phyloP scores from a whole-genome alignment of 2,329 filamentous ascomycete species.

The Acephala macrosclerotiorum region DNA sequence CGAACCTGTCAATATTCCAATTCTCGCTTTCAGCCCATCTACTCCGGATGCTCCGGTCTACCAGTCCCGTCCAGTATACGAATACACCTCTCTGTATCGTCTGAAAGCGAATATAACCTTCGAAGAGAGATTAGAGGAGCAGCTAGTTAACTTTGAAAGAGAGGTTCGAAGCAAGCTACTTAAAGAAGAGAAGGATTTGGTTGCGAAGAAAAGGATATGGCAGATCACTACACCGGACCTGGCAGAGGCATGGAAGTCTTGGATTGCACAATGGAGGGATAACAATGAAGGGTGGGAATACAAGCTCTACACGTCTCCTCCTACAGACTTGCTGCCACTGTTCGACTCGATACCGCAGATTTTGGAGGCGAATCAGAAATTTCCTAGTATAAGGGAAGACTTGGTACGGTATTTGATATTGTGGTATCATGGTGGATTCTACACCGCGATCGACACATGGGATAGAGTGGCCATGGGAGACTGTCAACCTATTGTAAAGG shows the following conservation, averaged over 20 bases:
- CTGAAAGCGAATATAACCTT: conserved; percentile 25
- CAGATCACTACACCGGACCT: conserved; percentile 28
- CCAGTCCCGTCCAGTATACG: conserved; percentile 24
- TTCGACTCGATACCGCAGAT: conserved; percentile 30
- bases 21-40: neutral
- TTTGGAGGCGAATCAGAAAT: conserved; percentile 10
- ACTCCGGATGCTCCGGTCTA: conserved; percentile 8
- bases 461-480: conserved; percentile 24
- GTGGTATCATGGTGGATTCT: conserved; percentile 37
- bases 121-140: conserved; percentile 28
- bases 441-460: conserved; percentile 34
- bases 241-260: conserved; percentile 18
- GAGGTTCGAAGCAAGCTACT: conserved; percentile 13
- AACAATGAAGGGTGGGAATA: conserved; percentile 32
- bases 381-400: conserved; percentile 26
- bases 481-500: conserved; percentile 25
- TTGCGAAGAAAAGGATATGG: conserved; percentile 32
- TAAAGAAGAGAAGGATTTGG: conserved; percentile 9
- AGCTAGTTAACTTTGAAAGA: conserved; percentile 28
- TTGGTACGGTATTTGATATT: conserved; percentile 33
- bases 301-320: conserved; percentile 20
- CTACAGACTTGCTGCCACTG: conserved; percentile 19
- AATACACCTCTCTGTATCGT: conserved; percentile 33
- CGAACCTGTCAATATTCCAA: conserved; percentile 14
- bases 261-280: conserved; percentile 30